Conservation (phyloP, 495 filamentous ascomycete genomes). For the Bacidia gigantensis region DNA sequence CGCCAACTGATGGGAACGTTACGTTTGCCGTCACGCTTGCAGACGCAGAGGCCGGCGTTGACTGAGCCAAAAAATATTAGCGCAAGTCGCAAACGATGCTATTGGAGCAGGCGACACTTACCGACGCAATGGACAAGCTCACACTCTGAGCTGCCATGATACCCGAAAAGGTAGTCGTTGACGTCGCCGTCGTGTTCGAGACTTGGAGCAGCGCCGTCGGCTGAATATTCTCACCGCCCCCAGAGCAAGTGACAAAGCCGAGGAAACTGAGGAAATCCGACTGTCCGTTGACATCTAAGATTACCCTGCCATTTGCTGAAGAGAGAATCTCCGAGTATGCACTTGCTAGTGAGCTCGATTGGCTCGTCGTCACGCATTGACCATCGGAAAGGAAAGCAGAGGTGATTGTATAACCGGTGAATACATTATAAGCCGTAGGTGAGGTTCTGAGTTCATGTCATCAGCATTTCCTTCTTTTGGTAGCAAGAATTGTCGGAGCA, state of each 20-base stretch:
- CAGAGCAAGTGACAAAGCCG: constrained; percentile 13
- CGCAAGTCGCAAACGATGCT: constrained; percentile 3
- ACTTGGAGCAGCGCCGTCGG: constrained; percentile 11
- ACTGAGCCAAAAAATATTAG: constrained; percentile 1
- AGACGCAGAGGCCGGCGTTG: constrained; percentile 5
- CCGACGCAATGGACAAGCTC: constrained; percentile 15
- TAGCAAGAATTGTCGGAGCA: background rate
- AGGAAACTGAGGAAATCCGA: constrained; percentile 12
- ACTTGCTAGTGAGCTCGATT: constrained; percentile 1
- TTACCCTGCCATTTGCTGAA: constrained; percentile 12
- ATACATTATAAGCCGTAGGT: constrained; percentile 20
- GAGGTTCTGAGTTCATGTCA: constrained; percentile 9
- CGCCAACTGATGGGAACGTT: constrained; percentile 8
- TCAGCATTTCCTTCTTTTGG: background rate
- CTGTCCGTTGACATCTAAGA: constrained; percentile 13
- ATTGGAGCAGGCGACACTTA: constrained; percentile 5
- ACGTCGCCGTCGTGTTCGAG: constrained; percentile 11
- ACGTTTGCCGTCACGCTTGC: constrained; percentile 4
- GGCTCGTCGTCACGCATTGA: constrained; percentile 11
- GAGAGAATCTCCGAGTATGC: constrained; percentile 15
- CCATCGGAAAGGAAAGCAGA: constrained; percentile 7
- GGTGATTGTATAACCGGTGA: constrained; percentile 16
- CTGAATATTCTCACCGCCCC: constrained; percentile 10
- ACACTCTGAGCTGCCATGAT: constrained; percentile 6
- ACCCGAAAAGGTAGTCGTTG: constrained; percentile 7